Evolutionary conservation across 2,329 filamentous ascomycete genomes (phyloP).

Genomic region (Orbilia blumenaviensis): DNA sequence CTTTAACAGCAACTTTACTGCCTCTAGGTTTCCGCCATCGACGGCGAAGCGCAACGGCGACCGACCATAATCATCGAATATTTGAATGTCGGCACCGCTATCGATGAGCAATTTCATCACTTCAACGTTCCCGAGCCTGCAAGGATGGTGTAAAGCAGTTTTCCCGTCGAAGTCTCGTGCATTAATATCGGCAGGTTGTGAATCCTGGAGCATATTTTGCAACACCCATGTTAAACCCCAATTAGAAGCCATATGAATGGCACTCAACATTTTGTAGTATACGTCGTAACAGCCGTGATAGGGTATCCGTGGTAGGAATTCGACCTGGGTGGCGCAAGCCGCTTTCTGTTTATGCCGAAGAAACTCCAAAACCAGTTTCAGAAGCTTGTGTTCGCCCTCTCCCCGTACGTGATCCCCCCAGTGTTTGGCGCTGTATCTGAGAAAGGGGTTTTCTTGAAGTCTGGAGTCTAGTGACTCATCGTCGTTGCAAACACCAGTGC

Average conservation of each 20-base stretch:
- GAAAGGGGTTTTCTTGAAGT: constrained; percentile 25
- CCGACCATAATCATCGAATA: constrained; percentile 27
- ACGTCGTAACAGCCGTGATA: constrained; percentile 54
- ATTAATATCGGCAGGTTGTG: not conserved
- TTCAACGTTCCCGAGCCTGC: constrained; percentile 30
- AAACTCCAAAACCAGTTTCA: constrained; percentile 17
- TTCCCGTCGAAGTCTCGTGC: constrained; percentile 44
- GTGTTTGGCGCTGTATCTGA: constrained; percentile 32
- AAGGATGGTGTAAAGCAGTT: constrained; percentile 42
- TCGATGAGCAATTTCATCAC: constrained; percentile 52
- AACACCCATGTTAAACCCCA: constrained; percentile 14
- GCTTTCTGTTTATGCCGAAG: constrained; percentile 47
- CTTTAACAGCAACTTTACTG: constrained; percentile 55
- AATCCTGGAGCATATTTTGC: constrained; percentile 9
- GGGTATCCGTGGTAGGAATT: constrained; percentile 47
- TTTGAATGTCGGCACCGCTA: constrained; percentile 1
- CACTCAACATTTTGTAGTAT: constrained; percentile 45
- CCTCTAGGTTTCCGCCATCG: constrained; percentile 31
- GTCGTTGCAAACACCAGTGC: constrained; percentile 15
- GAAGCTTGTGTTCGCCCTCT: constrained; percentile 27
- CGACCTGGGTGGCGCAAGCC: constrained; percentile 51
- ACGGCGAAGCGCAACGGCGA: constrained; percentile 34
- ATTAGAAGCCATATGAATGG: constrained; percentile 19
- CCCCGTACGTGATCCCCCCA: constrained; percentile 41
- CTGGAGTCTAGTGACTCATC: constrained; percentile 21